Percentiles rank a stretch among this genome's conserved stretches.
Conservation (phyloP, 1,139 yeast genomes). For the Hanseniaspora gamundiae region DNA sequence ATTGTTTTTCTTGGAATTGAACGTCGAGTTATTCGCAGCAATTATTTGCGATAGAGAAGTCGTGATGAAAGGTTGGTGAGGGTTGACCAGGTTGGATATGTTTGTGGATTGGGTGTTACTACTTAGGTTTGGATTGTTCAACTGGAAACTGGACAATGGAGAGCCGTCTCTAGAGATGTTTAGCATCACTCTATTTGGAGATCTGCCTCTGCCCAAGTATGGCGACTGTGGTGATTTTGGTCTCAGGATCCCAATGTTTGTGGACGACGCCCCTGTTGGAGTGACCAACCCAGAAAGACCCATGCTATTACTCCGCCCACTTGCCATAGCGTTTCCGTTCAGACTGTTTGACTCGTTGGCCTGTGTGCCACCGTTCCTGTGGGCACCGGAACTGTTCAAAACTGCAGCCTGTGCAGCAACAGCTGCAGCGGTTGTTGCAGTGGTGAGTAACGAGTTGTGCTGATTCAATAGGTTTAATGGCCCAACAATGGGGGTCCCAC, state of each 20-base stretch:
- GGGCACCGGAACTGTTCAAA: not conserved
- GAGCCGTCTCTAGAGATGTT: constrained; percentile 22
- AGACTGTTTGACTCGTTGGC: not conserved
- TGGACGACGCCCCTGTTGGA: not conserved
- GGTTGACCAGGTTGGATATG: not conserved
- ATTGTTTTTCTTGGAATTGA: not conserved
- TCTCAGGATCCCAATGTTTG: constrained; percentile 3
- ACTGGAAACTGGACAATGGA: constrained; percentile 13
- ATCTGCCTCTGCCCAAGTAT: constrained; percentile 22
- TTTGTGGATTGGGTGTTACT: constrained; percentile 3
- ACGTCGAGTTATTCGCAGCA: not conserved
- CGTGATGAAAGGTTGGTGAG: constrained; percentile 1
- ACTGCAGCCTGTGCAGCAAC: not conserved
- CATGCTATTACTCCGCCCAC: not conserved
- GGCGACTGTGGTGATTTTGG: constrained; percentile 16
- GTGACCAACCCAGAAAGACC: constrained; percentile 4
- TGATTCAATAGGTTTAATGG: not conserved
- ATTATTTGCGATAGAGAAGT: constrained; percentile 1
- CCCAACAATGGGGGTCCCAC: not conserved
- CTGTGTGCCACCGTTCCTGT: not conserved
- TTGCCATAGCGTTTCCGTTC: constrained; percentile 1
- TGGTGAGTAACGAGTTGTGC: not conserved
- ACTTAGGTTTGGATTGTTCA: constrained; percentile 9
- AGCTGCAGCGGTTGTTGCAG: not conserved
- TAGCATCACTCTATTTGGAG: constrained; percentile 25